phyloP scores from a whole-genome alignment of 768 basidiomycete species.

The Rhodotorula paludigena region DNA sequence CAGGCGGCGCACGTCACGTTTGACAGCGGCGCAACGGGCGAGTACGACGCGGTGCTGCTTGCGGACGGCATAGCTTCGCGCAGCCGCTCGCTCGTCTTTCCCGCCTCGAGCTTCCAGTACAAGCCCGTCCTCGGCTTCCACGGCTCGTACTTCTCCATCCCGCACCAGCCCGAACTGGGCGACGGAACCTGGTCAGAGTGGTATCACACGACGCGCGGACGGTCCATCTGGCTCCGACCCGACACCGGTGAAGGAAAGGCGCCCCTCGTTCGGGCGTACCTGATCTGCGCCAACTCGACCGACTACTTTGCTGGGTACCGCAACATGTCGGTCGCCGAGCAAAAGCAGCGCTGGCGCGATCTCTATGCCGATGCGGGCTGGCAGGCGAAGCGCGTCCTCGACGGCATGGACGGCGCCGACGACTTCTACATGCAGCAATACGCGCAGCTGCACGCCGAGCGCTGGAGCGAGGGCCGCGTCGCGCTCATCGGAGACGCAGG shows the following conservation, averaged over 20 bases:
- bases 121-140: neutral
- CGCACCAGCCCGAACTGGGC: neutral
- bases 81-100: neutral
- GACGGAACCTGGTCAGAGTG: neutral
- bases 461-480: slow-evolving; percentile 32
- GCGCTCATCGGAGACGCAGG: slow-evolving; percentile 43
- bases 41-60: slow-evolving; percentile 3
- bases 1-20: neutral
- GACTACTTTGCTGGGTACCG: neutral
- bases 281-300: no score
- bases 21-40: neutral
- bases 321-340: neutral
- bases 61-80: slow-evolving; percentile 1
- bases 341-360: slow-evolving; percentile 14
- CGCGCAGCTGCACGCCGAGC: slow-evolving; percentile 27
- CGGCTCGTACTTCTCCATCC: slow-evolving; percentile 1
- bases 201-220: neutral
- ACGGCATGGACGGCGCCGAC: slow-evolving; percentile 27
- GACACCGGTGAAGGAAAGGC: no score
- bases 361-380: slow-evolving; percentile 34
- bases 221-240: neutral
- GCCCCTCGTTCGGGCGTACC: neutral
- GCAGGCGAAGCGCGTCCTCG: slow-evolving; percentile 36
- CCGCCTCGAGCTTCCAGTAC: neutral
- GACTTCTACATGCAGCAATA: slow-evolving; percentile 41